Conservation (phyloP, 495 filamentous ascomycete species). For the Hypoxylon fragiforme region DNA sequence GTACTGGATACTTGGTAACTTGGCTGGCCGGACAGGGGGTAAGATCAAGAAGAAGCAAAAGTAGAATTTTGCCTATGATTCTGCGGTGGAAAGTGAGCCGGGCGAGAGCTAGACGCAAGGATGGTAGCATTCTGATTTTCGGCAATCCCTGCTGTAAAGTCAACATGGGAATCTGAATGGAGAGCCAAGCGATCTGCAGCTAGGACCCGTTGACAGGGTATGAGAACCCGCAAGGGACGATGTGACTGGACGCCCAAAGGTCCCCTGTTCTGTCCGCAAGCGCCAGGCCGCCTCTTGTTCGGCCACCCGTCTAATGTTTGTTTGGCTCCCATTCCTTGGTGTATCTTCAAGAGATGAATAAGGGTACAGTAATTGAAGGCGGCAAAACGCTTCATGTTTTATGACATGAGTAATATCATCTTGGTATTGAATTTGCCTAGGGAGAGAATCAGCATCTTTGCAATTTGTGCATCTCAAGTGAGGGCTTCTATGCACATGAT, state of each 20-base stretch:
- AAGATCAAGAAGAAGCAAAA: slow-evolving; percentile 5
- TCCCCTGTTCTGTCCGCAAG: slow-evolving; percentile 19
- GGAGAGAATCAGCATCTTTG: too few species aligned
- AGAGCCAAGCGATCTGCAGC: slow-evolving; percentile 36
- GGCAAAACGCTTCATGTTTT: slow-evolving; percentile 31
- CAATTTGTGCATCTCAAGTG: too few species aligned
- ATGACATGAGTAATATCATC: too few species aligned
- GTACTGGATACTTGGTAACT: slow-evolving; percentile 21
- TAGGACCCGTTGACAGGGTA: slow-evolving; percentile 25
- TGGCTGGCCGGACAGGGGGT: slow-evolving; percentile 7
- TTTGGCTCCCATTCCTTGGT: slow-evolving; percentile 11
- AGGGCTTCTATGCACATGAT: too few species aligned
- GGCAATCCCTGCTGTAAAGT: slow-evolving; percentile 23
- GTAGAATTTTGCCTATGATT: slow-evolving; percentile 29
- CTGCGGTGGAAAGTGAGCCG: slow-evolving; percentile 16
- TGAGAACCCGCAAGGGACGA: slow-evolving; percentile 11
- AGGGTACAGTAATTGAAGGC: slow-evolving; percentile 8
- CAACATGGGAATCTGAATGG: slow-evolving; percentile 30
- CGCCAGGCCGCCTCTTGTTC: slow-evolving; percentile 31
- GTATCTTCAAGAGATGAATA: slow-evolving; percentile 28
- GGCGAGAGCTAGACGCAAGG: slow-evolving; percentile 27
- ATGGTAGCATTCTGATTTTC: slow-evolving; percentile 24
- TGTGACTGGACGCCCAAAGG: slow-evolving; percentile 25
- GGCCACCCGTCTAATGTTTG: slow-evolving; percentile 30
- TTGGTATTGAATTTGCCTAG: too few species aligned